Evolutionary conservation across 2,329 filamentous ascomycete species (phyloP), one percentile per base, ranked within the genome.

Genomic region (Fusarium brachygibbosum): DNA sequence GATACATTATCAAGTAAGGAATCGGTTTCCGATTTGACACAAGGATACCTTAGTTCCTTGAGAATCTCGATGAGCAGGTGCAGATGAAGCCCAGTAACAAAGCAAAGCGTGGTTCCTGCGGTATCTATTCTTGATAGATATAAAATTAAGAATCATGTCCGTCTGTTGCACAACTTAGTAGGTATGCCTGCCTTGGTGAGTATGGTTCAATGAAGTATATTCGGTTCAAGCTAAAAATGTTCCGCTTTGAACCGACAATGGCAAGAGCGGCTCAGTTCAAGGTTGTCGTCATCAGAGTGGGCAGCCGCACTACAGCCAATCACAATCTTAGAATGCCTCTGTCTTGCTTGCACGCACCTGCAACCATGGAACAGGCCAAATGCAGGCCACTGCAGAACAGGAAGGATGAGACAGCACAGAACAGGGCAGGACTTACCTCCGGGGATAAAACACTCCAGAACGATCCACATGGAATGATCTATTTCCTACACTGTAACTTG

Each of bases 231-330:
- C 38, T 35, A 31, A 17, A 25, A 50, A 41, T 46, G 50, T 40
- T 56, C 65, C 50, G 61, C 45, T 31, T 19, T 52, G 63, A 70
- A 64, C 63, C 64, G 68, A 56, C 44, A 45, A 32, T 32, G 25
- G 38, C 40, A 55, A 31, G 48, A 55, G 46, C 41, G 49, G 42
- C 44, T 25, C 51, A 62, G 68, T 61, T 64, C 68, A 46, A 63
- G 17, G 32, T 37, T 29, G 65, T 69, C 71, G 72, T 74, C 72
- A 74, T 70, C 51, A 17, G 38, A 48, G 61, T 52, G 42, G 50
- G 11, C 10, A 28, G 11, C 23, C 19, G n/a, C 34, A 4, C 4
- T n/a, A n/a, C 10, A 55, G 21, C 72, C 70, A 74, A 73, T 74
- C 48, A 68, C 6, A 21, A 35, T 42, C 42, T 35, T 25, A 42